phyloP scores from a whole-genome alignment of 371 early-diverging fungal genomes.

The Mucor racemosus region DNA sequence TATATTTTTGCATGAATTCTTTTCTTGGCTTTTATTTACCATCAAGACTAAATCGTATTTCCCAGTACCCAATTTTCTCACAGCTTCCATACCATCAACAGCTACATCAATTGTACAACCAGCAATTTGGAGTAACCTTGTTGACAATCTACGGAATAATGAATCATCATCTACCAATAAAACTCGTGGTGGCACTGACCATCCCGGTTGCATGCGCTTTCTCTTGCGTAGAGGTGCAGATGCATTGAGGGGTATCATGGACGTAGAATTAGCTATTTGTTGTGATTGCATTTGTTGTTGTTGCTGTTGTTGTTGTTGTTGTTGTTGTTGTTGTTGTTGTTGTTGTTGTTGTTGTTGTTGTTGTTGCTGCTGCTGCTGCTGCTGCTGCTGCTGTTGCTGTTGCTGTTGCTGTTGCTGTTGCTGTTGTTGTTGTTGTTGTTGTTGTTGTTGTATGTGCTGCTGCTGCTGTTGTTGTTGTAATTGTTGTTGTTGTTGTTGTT shows the following conservation, averaged over 20 bases:
- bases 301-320: slow-evolving; percentile 10
- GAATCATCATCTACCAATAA: slow-evolving; percentile 80
- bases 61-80: slow-evolving; percentile 60
- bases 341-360: neutral
- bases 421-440: slow-evolving; percentile 4
- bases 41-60: slow-evolving; percentile 80
- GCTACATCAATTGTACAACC: slow-evolving; percentile 79
- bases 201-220: slow-evolving; percentile 46
- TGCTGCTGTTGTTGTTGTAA: neutral
- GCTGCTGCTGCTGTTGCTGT: slow-evolving; percentile 2
- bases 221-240: slow-evolving; percentile 21
- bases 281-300: neutral
- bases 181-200: slow-evolving; percentile 72
- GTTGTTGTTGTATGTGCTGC: neutral
- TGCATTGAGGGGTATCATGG: slow-evolving; percentile 16
- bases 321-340: neutral
- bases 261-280: neutral
- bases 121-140: slow-evolving; percentile 69
- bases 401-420: slow-evolving; percentile 2
- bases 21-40: slow-evolving; percentile 42
- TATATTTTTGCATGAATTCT: neutral
- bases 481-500: slow-evolving; percentile 7
- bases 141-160: slow-evolving; percentile 64
- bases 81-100: slow-evolving; percentile 75
- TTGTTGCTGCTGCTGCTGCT: neutral